Base-by-base conservation (phyloP, 371 early-diverging fungal species). In the Blakeslea trispora region DNA sequence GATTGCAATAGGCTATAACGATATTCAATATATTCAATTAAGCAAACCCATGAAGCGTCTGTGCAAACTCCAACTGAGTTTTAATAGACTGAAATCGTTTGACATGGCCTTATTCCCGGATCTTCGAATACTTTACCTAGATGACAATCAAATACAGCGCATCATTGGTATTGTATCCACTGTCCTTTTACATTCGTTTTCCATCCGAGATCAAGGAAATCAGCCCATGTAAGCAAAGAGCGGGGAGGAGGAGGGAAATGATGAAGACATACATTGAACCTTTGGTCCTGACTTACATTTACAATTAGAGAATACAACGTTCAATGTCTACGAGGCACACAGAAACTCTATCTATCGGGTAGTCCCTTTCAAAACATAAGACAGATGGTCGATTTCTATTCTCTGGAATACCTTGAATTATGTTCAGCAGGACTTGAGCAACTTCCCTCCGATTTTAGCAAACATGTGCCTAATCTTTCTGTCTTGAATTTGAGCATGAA, bases 301-400 rank as follows among this genome's bases (percentile, higher is more conserved):
- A 19, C 40, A n/a, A 45, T 22, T 65, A 81, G 81, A 14, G 72
- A 72, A 22, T 63, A 75, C 10, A 74, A 73, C n/a, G 46, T 82
- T 57, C 68, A 64, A 2, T 70, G 78, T 23, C 66, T 84, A 47
- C 69, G 77, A 24, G 72, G 74, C 18, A 59, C 69, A 28, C 69
- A 80, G 15, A 84, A 82, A 40, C 58, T 82, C 1, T 84, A 81
- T 59, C 62, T 82, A 13, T 82, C 84, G 40, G 82, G 77, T 40
- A 79, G 74, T 32, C 70, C 77, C 0, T 57, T 74, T 47, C 64
- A 65, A 21, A 63, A 69, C 0, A 46, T 82, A 21, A 39, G 59
- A 43, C 66, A 62, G 15, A 59, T 79, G 43, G 57, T 64, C 49
- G 75, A 75, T 10, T 84, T 81, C 45, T 76, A 70, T 42, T 67